Evolutionary conservation across 192 early-diverging fungal genomes (phyloP).

Genomic region (Linnemannia hyalina): DNA sequence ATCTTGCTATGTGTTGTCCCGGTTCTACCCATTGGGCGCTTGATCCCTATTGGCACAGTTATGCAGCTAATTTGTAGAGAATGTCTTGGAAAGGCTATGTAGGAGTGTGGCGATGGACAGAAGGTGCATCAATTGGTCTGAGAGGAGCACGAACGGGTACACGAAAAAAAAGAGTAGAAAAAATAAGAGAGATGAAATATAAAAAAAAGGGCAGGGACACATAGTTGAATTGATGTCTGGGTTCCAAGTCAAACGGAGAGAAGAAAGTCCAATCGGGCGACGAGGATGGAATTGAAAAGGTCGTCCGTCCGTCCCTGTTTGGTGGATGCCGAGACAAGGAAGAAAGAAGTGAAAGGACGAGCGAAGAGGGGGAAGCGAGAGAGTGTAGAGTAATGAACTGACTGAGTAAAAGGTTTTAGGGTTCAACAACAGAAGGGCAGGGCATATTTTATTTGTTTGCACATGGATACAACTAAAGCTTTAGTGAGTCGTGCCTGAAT

Average conservation of each 20-base stretch:
- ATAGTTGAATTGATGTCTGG: background rate
- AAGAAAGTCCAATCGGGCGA: conserved; percentile 1
- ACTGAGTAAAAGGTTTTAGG: background rate
- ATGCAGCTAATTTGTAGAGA: too few relatives aligned
- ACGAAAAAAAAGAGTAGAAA: background rate
- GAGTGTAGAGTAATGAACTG: background rate
- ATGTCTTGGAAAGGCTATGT: too few relatives aligned
- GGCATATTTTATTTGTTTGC: background rate
- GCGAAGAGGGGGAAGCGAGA: background rate
- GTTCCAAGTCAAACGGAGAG: background rate
- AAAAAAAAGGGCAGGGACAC: too few relatives aligned
- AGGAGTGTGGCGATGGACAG: too few relatives aligned
- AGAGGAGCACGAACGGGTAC: background rate
- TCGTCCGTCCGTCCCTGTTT: background rate
- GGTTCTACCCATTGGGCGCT: too few relatives aligned
- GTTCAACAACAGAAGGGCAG: background rate
- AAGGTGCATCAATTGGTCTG: background rate
- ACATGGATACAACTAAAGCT: background rate
- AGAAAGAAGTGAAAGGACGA: background rate
- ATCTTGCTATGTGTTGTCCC: too few relatives aligned
- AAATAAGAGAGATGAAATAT: background rate
- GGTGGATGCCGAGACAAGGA: background rate
- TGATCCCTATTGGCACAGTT: too few relatives aligned
- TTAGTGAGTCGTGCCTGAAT: background rate
- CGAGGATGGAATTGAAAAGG: background rate